phyloP scores from a whole-genome alignment of 371 early-diverging fungal genomes.

The Encephalitozoon intestinalis region DNA sequence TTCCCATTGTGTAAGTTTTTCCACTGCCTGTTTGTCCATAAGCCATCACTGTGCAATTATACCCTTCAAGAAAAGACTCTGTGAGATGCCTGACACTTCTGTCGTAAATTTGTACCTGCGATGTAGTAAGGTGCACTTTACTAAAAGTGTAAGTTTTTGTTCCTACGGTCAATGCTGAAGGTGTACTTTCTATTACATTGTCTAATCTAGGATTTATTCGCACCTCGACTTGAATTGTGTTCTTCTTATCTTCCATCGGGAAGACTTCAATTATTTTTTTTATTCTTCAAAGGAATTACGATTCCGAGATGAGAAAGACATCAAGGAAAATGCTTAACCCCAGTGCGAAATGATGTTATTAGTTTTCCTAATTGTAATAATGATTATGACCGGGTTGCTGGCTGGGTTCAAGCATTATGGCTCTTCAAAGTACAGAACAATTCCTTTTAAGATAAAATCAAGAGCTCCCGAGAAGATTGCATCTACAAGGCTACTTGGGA shows the following conservation, averaged over 20 bases:
- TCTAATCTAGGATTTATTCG: constrained; percentile 33
- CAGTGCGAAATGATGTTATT: not conserved
- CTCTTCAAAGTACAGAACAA: not conserved
- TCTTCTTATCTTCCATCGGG: constrained; percentile 5
- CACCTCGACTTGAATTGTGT: constrained; percentile 39
- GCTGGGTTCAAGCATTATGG: not conserved
- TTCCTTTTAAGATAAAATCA: not conserved
- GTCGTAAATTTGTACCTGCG: constrained; percentile 33
- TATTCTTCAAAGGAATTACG: not conserved
- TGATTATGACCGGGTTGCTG: not conserved
- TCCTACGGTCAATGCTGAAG: constrained; percentile 10
- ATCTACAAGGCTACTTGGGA: not conserved
- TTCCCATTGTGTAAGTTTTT: constrained; percentile 96
- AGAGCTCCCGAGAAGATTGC: not conserved
- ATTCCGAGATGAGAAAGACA: not conserved
- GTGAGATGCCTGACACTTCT: constrained; percentile 15
- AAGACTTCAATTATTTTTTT: constrained; percentile 8
- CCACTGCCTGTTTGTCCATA: constrained; percentile 79
- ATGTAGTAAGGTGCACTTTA: constrained; percentile 24
- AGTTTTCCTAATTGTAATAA: not conserved
- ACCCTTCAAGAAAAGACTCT: constrained; percentile 32
- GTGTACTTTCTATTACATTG: constrained; percentile 13
- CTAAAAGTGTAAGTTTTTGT: constrained; percentile 34
- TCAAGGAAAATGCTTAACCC: not conserved
- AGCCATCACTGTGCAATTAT: constrained; percentile 51